Base-by-base conservation (phyloP, 106 monocot genomes). In the Dioscorea zingiberensis region DNA sequence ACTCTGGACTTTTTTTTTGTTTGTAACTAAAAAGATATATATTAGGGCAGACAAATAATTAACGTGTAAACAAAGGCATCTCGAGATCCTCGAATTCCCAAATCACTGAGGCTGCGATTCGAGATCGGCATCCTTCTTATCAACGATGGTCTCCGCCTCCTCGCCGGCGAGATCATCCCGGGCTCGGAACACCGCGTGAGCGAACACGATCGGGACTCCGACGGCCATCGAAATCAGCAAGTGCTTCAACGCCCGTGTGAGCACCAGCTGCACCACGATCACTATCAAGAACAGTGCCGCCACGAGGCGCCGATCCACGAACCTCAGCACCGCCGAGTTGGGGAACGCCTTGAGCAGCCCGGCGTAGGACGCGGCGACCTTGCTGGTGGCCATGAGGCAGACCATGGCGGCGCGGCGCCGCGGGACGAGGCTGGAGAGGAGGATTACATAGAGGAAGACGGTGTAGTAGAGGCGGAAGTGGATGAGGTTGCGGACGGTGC, bases 391-490 rank as follows among this genome's bases (percentile, higher is more conserved):
- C 58, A 73, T 47, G 21, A 73, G 58, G 48, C 65, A 65, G 58
- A 73, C 25, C 25, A 73, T 27, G 15, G 73, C 27, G 65, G 46
- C 6, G 21, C 47, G 47, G 27, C 73, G 56, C 28, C 44, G 45
- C 0, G 73, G 73, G 21, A 63, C 58, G 47, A 73, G 66, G 65
- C 56, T 66, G 47, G 57, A 18, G 45, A 66, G 58, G 57, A 73
- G 66, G 19, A 59, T 21, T 58, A 73, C n/a, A 47, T 57, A 66
- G 24, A 73, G 66, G 25, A 73, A 28, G 58, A 57, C 47, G 47
- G 65, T 48, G 59, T 73, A 73, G 65, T 66, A 19, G 44, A 48
- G 27, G 55, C 73, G 55, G 65, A 73, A 73, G 58, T 56, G 57
- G 73, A 48, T 24, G 24, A 66, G 14, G 57, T 73, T 73, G 46